Conservation (phyloP, 1,284 basidiomycete species). For the Pseudozyma hubeiensis region DNA sequence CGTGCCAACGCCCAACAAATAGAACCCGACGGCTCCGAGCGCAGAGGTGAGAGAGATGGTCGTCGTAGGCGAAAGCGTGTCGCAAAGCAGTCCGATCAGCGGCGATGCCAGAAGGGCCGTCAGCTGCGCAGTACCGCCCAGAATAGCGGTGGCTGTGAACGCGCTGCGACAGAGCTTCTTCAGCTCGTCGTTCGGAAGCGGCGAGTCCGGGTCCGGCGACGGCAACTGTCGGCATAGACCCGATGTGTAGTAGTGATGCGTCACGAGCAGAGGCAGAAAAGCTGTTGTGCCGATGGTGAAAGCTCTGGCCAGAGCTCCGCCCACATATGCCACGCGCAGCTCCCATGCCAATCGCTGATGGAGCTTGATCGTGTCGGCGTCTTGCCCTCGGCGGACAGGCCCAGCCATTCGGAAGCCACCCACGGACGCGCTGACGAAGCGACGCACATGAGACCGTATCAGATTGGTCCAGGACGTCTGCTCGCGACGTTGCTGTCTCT, state of each 20-base stretch:
- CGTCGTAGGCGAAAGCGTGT: conserved; percentile 30
- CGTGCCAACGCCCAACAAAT: conserved; percentile 37
- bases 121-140: conserved; percentile 52
- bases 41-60: conserved; percentile 41
- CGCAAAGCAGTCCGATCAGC: conserved; percentile 46
- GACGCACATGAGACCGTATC: conserved; percentile 14
- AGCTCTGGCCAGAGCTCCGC: conserved; percentile 50
- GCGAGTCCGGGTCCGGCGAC: conserved; percentile 34
- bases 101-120: conserved; percentile 49
- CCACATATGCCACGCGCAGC: conserved; percentile 53
- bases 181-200: conserved; percentile 46
- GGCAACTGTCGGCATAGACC: conserved; percentile 44
- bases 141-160: conserved; percentile 49
- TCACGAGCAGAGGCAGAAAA: conserved; percentile 56
- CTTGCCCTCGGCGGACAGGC: conserved; percentile 5
- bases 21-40: conserved; percentile 39
- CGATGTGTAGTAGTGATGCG: conserved; percentile 56
- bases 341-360: conserved; percentile 22
- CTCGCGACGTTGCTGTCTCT: conserved; percentile 18
- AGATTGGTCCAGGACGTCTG: conserved; percentile 21
- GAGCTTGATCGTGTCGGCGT: conserved; percentile 1
- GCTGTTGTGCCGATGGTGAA: conserved; percentile 59
- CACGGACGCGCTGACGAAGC: conserved; percentile 14
- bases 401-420: conserved; percentile 38
- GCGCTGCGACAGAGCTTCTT: conserved; percentile 54